Evolutionary conservation across 805 yeast species (phyloP), one percentile per base, ranked within the genome.

Genomic region (Lipomyces kockii): DNA sequence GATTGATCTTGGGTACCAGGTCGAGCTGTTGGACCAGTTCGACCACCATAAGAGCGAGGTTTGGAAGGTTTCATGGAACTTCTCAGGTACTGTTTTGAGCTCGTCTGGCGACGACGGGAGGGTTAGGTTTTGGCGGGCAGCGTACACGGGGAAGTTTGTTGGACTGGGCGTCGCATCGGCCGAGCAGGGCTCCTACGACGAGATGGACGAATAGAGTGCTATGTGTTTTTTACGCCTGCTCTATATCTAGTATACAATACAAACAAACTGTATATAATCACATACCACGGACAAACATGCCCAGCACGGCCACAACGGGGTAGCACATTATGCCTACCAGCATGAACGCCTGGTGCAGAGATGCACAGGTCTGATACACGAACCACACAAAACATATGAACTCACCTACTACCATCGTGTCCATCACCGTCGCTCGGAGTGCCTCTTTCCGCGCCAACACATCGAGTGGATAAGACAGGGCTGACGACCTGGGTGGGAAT

Each of bases 81-180:
- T 89, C 57, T 91, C 98, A 0, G 98, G 98, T 4, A 91, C 98
- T 0, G 88, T 95, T 4, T 80, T 95, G 69, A 90, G 97, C 72
- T 89, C 95, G 58, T 92, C 98, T 5, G 98, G 99, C 22, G 98
- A 93, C 76, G 98, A 95, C 76, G 98, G 98, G 2, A 87, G 89
- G 71, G 88, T 94, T 5, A 82, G 97, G 73, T 83, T 95, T 71
- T 95, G 98, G 97, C 95, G 94, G 78, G 85, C 97, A 29, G 87
- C 91, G 46, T 91, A 90, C 76, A 85, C 89, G 66, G 90, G 90
- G 74, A 91, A 90, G 74, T 95, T 92, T 84, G 92, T 89, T 79
- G 92, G 97, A 77, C 87, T 94, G 87, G 91, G 97, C 69, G 93
- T 92, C 25, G 86, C 90, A 34, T 83, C 88, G 64, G 89, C 90